Conservation (phyloP, 2,329 filamentous ascomycete species). For the Calonectria fujianensis region DNA sequence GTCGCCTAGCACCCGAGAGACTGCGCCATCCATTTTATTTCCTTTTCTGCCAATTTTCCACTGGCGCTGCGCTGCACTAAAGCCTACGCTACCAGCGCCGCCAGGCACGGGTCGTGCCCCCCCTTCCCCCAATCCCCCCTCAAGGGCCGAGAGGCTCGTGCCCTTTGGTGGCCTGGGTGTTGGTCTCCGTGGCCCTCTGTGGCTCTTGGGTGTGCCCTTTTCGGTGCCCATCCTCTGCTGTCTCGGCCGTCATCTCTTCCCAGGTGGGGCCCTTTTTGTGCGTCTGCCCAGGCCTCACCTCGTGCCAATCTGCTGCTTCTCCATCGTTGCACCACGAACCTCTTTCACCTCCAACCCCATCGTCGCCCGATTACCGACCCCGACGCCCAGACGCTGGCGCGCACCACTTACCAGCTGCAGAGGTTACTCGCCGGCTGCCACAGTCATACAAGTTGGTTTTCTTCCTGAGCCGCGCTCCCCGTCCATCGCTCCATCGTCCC, state of each 20-base stretch:
- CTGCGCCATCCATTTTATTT: constrained; percentile 40
- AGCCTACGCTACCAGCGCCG: constrained; percentile 55
- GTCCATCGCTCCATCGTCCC: constrained; percentile 42
- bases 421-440: constrained; percentile 56
- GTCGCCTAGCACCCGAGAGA: constrained; percentile 22
- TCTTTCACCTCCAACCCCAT: constrained; percentile 55
- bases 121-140: constrained; percentile 50
- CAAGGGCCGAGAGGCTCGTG: constrained; percentile 55
- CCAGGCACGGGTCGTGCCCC: constrained; percentile 57
- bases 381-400: constrained; percentile 55
- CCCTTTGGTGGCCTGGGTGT: constrained; percentile 53
- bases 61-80: constrained; percentile 54
- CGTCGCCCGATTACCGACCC: constrained; percentile 51
- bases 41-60: constrained; percentile 46
- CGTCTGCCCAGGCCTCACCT: constrained; percentile 57
- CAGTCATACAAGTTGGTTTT: constrained; percentile 55
- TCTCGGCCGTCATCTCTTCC: constrained; percentile 59
- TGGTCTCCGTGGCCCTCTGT: constrained; percentile 41
- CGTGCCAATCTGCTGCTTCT: constrained; percentile 58
- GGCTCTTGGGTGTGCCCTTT: constrained; percentile 50
- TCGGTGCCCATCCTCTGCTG: constrained; percentile 52
- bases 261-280: constrained; percentile 58
- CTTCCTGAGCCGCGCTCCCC: constrained; percentile 50
- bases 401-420: constrained; percentile 52
- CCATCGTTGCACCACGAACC: constrained; percentile 57